Base-by-base conservation (phyloP, 805 yeast species). In the Komagataella pseudopastoris region DNA sequence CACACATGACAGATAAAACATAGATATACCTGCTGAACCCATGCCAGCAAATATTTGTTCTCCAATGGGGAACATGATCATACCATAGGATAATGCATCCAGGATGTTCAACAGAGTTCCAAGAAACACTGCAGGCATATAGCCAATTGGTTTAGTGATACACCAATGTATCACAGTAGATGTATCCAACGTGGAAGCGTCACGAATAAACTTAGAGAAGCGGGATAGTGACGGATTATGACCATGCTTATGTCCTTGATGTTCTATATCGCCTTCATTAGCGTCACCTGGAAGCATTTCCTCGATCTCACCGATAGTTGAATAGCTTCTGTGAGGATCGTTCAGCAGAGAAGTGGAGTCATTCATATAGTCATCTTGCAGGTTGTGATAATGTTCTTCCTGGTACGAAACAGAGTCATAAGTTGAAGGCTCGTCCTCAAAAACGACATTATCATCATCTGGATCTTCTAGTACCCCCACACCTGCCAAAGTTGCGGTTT, bases 41-140 rank as follows among this genome's bases (percentile, higher is more conserved):
- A 93, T 68, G 8, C 76, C 71, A 1, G 88, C 71, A 61, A 93
- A 93, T 0, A 84, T 63, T 1, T 89, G 77, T 55, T 84, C 89
- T 44, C 95, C 84, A 43, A 90, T 76, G 0, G 99, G 99, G 68
- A 93, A 93, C 72, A 93, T 80, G 62, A 93, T 93, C 97, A 93
- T 90, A 49, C 99, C 99, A 64, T 93, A 93, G 0, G 96, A 88
- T 49, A 93, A 72, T 0, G 95, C 99, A 65, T 93, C 99, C 49
- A 93, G 74, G 47, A 93, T 84, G 63, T 93, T 93, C 47, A 93
- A 71, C 47, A 93, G 67, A 0, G 88, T 71, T 1, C 99, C 99
- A 46, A 93, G 67, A 45, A 89, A 76, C 3, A 90, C 96, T 0
- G 96, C 83, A 0, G 99, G 98, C 2, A 80, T 50, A 59, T 75